Conservation (phyloP, 1,284 basidiomycete species). For the Irpex sp. region DNA sequence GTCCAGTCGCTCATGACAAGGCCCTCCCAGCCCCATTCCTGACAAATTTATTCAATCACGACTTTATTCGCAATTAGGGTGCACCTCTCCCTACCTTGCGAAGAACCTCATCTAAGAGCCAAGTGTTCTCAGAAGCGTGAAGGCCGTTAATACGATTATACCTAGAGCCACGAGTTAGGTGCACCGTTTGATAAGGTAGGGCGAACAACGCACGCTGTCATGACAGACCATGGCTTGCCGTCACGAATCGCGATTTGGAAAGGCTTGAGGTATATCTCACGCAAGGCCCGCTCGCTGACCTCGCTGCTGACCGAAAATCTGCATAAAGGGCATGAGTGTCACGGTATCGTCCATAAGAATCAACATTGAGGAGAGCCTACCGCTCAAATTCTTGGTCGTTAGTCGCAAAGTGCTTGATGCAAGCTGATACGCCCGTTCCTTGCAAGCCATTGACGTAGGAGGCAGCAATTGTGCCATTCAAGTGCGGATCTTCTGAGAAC, state of each 20-base stretch:
- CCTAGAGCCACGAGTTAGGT: background rate
- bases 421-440: constrained; percentile 66
- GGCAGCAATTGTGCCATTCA: constrained; percentile 72
- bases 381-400: constrained; percentile 66
- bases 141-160: constrained; percentile 74
- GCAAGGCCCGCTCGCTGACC: constrained; percentile 70
- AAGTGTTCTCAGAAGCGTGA: constrained; percentile 71
- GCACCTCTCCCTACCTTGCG: constrained; percentile 44
- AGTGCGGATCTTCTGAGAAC: constrained; percentile 81
- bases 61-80: background rate
- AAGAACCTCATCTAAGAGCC: constrained; percentile 68
- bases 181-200: background rate
- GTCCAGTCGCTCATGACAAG: constrained; percentile 84
- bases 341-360: background rate
- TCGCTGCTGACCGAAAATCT: constrained; percentile 65
- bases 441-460: constrained; percentile 81
- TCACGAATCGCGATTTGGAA: constrained; percentile 83
- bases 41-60: background rate
- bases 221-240: constrained; percentile 71
- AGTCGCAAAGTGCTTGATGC: constrained; percentile 73
- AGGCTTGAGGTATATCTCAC: constrained; percentile 75
- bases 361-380: background rate
- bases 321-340: background rate
- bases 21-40: constrained; percentile 80
- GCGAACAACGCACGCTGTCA: constrained; percentile 63